Evolutionary conservation across 2,329 filamentous ascomycete species (phyloP), one percentile per base, ranked within the genome.

Genomic region (Neonectria magnoliae): DNA sequence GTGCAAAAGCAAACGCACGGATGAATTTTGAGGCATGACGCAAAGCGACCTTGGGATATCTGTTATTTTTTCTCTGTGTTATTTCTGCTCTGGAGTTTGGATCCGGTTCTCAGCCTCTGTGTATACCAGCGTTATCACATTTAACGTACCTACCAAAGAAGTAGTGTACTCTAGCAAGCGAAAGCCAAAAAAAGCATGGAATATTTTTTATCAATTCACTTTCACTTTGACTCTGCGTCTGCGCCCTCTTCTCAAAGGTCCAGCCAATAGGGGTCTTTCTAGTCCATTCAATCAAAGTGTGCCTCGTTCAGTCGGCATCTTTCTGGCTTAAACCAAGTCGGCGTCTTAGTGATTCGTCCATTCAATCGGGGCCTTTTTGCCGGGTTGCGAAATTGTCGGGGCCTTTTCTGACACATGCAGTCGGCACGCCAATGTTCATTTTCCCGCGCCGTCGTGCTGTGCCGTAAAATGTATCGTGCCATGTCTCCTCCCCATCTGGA

Each of bases 21-120:
- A 57, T 50, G 45, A 13, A 13, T 36, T 36, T 48, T 31, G 10
- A 14, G 38, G 22, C n/a, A 57, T 36, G 41, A 47, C 53, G 51
- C 59, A 62, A 62, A 62, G 59, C 59, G 59, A 57, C 20, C 41
- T 50, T 22, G 44, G 52, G 18, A 36, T 27, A 33, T 41, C 22
- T 42, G 54, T 42, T 53, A 29, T 55, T 51, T 45, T 25, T 25
- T 2, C 4, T 14, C 38, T 48, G 33, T 48, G 47, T 42, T 41
- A 20, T n/a, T 38, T 38, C 14, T 18, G 38, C 38, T 4, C n/a
- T 42, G 18, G 54, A 47, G 22, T 55, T n/a, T 33, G 33, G 20
- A 48, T 55, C 55, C 11, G 38, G 29, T 51, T 45, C 16, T 20
- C 45, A 29, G 44, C 52, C 41, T 36, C 20, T 56, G 41, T 56